These are phyloP conservation scores for Edaphochlamys debaryana DNA, from an alignment of 139 green algal genomes.

Conservation along the genomic window DNA sequence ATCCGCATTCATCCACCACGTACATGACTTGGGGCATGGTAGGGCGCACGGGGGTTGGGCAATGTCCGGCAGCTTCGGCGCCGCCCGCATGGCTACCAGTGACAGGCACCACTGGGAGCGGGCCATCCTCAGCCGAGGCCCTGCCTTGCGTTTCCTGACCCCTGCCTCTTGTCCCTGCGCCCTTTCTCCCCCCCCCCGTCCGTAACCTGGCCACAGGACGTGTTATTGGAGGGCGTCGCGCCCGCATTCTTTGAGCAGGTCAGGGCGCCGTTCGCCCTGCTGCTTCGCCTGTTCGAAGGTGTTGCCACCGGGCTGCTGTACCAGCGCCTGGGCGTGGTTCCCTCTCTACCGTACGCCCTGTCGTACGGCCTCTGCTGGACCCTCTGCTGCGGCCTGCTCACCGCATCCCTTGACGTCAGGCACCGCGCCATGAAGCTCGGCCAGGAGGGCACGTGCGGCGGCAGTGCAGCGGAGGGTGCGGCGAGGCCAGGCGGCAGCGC, in stretches of 20 bases:
- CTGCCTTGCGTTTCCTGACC: no score
- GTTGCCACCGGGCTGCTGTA: constrained; percentile 32
- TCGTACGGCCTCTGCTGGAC: constrained; percentile 13
- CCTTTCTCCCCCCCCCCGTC: not conserved
- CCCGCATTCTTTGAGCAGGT: constrained; percentile 23
- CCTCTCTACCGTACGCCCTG: not conserved
- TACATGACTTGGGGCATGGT: constrained; percentile 32
- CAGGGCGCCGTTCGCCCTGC: constrained; percentile 10
- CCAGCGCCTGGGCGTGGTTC: not conserved
- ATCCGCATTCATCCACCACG: not conserved
- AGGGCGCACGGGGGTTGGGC: no score
- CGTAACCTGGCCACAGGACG: no score
- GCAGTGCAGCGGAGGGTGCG: no score
- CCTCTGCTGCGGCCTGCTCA: constrained; percentile 2
- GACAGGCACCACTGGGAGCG: no score
- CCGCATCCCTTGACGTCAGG: not conserved
- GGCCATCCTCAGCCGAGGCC: no score
- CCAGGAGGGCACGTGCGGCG: no score
- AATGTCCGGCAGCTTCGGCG: no score
- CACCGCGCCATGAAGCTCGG: not conserved
- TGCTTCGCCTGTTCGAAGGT: constrained; percentile 15
- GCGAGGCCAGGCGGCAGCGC: no score
- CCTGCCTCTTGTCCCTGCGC: no score
- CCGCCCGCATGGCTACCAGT: no score
- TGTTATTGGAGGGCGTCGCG: constrained; percentile 13